Percentiles rank a stretch among this genome's conserved stretches.
phyloP scores from a whole-genome alignment of 257 asterid genomes.

The Solanum ahanhuiri region DNA sequence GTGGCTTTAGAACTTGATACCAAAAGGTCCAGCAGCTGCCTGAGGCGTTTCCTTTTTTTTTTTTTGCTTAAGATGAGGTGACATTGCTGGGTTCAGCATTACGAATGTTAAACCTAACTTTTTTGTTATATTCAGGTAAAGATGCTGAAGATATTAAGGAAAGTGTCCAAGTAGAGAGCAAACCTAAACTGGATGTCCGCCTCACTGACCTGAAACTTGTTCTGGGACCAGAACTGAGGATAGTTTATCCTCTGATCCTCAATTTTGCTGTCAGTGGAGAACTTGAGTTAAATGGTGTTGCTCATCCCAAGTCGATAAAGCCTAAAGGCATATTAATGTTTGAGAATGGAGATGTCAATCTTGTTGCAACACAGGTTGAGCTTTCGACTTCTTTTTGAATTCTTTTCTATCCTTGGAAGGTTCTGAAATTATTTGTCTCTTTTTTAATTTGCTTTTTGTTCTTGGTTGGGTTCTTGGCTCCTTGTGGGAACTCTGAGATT shows the following conservation, averaged over 20 bases:
- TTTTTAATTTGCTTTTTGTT: background rate
- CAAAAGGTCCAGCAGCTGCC: conserved; percentile 4
- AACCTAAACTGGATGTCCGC: conserved; percentile 77
- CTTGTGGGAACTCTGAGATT: background rate
- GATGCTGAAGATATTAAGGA: conserved; percentile 72
- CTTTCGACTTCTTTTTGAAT: background rate
- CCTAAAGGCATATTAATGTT: conserved; percentile 82
- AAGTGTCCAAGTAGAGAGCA: conserved; percentile 56
- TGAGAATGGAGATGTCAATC: conserved; percentile 95
- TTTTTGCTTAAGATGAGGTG: background rate
- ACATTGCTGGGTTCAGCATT: background rate
- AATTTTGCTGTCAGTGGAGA: conserved; percentile 97
- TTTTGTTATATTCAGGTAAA: conserved; percentile 43
- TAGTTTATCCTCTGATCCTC: conserved; percentile 86
- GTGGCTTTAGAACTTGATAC: background rate
- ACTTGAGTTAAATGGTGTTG: conserved; percentile 89
- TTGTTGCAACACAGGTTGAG: conserved; percentile 95
- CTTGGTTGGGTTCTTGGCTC: background rate
- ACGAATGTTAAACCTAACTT: background rate
- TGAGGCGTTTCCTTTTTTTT: background rate
- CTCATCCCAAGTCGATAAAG: conserved; percentile 88
- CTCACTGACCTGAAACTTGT: conserved; percentile 69
- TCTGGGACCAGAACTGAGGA: conserved; percentile 93
- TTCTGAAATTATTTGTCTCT: background rate
- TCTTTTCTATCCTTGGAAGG: background rate